Evolutionary conservation across 257 asterid species (phyloP).

Genomic region (Lantana camara): DNA sequence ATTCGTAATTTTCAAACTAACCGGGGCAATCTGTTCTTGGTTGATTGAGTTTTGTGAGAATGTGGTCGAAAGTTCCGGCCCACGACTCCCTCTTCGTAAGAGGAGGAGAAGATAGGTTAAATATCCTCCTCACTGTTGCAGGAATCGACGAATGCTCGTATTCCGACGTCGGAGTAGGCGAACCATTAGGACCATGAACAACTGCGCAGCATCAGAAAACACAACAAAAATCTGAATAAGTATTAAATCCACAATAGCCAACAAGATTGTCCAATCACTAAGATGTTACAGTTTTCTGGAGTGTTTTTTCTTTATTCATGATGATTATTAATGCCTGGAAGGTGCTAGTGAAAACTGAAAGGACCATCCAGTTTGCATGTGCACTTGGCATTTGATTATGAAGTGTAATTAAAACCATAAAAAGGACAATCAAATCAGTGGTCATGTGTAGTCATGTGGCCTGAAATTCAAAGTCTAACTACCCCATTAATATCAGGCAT

Average conservation of each 20-base stretch:
- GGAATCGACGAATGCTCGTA: constrained; percentile 93
- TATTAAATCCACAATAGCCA: background rate
- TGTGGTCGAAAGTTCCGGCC: constrained; percentile 81
- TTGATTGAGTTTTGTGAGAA: constrained; percentile 43
- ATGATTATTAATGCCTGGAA: background rate
- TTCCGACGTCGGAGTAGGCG: constrained; percentile 66
- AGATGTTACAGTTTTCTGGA: constrained; percentile 1
- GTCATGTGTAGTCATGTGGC: constrained; percentile 4
- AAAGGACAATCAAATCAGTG: too few species aligned
- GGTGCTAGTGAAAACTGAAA: background rate
- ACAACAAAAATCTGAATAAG: background rate
- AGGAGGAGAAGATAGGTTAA: constrained; percentile 71
- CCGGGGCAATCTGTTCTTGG: constrained; percentile 95
- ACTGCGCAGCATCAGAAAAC: constrained; percentile 44
- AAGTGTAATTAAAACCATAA: too few species aligned
- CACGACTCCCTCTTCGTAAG: constrained; percentile 81
- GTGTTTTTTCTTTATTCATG: background rate
- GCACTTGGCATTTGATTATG: too few species aligned
- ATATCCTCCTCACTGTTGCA: constrained; percentile 85
- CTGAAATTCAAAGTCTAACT: constrained; percentile 23
- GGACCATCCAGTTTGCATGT: constrained; percentile 1
- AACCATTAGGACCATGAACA: constrained; percentile 84
- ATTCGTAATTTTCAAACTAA: constrained; percentile 13
- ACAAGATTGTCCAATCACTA: background rate
- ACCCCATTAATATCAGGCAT: constrained; percentile 11